Base-by-base conservation (phyloP, 371 early-diverging fungal species). In the Lichtheimia hyalospora region DNA sequence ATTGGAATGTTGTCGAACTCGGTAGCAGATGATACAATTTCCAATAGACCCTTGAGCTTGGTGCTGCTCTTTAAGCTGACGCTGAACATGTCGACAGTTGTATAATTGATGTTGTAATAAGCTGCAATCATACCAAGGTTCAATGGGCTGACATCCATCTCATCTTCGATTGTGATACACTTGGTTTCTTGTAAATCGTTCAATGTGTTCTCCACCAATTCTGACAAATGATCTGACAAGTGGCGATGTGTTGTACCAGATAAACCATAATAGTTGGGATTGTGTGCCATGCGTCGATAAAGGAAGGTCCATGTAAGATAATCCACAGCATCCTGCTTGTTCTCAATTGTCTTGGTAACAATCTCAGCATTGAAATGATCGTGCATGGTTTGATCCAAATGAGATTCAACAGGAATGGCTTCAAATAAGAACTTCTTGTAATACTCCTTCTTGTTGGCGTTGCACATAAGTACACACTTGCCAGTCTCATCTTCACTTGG, bases 261-360 rank as follows among this genome's bases (percentile, higher is more conserved):
- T 55, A 98, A 68, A 20, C 87, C 90, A 72, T 98, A 98, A 81
- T 96, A 98, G 69, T 96, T 97, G 18, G 99, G 99, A 73, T 98
- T 98, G 66, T 89, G 85, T 12, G 91, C 83, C 89, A 98, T 85
- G 41, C 99, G 89, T 49, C 98, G 91, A 79, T 96, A 97, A 62
- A 96, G 65, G 82, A 95, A 92, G 10, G 98, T 94, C 98, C 97
- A 98, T 0, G 99, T 97, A 60, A 98, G 77, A 63, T 94, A 97
- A 64, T 98, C 99, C 12, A 98, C 96, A 0, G 99, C 98, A 66
- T 97, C 98, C 73, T 98, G 96, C 83, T 96, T 96, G 79, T 89
- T 95, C 71, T 91, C 92, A 54, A 98, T 94, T 0, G 96, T 94
- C 72, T 88, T 87, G 25, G 94, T 93, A 0, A 92, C 96, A 66